Evolutionary conservation across 495 filamentous ascomycete genomes (phyloP).

Genomic region (Xylaria grammica): DNA sequence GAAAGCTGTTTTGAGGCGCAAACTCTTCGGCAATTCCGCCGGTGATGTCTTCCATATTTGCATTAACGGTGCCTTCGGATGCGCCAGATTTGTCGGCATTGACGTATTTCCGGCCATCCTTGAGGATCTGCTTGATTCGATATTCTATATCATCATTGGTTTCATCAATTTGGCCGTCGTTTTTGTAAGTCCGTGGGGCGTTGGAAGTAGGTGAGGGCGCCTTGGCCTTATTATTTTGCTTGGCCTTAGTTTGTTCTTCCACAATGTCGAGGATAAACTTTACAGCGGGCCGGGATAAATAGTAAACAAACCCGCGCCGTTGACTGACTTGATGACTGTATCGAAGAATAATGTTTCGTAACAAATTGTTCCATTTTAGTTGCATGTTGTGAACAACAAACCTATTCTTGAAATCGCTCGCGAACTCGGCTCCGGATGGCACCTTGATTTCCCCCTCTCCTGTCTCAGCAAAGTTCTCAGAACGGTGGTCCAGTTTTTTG

Average conservation of each 20-base stretch:
- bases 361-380: constrained; percentile 96
- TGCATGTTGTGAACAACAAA: constrained; percentile 98
- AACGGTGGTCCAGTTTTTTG: constrained; percentile 22
- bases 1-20: constrained; percentile 90
- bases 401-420: constrained; percentile 95
- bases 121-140: constrained; percentile 84
- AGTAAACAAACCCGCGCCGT: constrained; percentile 94
- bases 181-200: constrained; percentile 31
- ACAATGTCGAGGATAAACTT: constrained; percentile 99
- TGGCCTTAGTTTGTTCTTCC: constrained; percentile 82
- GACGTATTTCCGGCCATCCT: constrained; percentile 83
- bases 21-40: constrained; percentile 87
- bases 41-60: constrained; percentile 62
- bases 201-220: constrained; percentile 41
- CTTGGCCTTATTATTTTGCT: constrained; percentile 47
- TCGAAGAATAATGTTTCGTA: constrained; percentile 93
- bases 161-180: constrained; percentile 43
- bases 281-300: constrained; percentile 91
- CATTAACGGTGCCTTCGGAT: constrained; percentile 40
- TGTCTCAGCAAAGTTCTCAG: constrained; percentile 36
- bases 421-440: constrained; percentile 67
- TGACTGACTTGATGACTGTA: constrained; percentile 98
- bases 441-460: constrained; percentile 49
- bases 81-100: constrained; percentile 59
- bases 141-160: constrained; percentile 71